A percentile compares a stretch with the other conserved stretches of the same genome.
Evolutionary conservation across 257 asterid genomes (phyloP).

Genomic region (Capsicum chinense): DNA sequence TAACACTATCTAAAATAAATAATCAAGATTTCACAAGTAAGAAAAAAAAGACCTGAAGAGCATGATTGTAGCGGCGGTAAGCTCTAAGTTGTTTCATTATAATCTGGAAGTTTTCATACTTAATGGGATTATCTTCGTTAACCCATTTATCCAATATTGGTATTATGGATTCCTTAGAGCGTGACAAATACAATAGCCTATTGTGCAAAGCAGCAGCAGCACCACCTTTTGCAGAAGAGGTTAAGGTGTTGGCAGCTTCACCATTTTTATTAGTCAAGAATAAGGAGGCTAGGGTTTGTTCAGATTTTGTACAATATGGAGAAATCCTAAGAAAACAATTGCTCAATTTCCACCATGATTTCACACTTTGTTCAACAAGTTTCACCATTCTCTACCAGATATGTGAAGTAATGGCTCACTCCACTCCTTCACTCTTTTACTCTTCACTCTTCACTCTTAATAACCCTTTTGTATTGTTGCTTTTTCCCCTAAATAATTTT

Average conservation of each 20-base stretch:
- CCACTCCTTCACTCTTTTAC: not conserved
- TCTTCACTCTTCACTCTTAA: too few species aligned
- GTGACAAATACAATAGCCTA: not conserved
- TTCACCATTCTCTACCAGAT: not conserved
- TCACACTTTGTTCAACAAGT: conserved; percentile 6
- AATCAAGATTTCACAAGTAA: not conserved
- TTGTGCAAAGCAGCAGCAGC: not conserved
- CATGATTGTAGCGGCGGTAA: conserved; percentile 5
- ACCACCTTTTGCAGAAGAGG: not conserved
- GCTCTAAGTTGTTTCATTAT: conserved; percentile 7
- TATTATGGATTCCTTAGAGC: not conserved
- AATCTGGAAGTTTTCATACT: not conserved
- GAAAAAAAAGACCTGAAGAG: conserved; percentile 24
- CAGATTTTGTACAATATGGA: not conserved
- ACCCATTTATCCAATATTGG: conserved; percentile 23
- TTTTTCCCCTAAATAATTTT: too few species aligned
- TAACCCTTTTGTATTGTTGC: too few species aligned
- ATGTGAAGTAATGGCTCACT: not conserved
- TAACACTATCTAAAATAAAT: not conserved
- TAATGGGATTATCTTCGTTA: not conserved
- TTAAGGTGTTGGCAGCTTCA: not conserved
- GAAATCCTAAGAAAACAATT: not conserved
- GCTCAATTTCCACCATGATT: not conserved
- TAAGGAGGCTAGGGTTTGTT: conserved; percentile 14
- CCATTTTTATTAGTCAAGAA: not conserved